phyloP scores from a whole-genome alignment of 352 stramenopile genomes.

The Pythium chondricola region DNA sequence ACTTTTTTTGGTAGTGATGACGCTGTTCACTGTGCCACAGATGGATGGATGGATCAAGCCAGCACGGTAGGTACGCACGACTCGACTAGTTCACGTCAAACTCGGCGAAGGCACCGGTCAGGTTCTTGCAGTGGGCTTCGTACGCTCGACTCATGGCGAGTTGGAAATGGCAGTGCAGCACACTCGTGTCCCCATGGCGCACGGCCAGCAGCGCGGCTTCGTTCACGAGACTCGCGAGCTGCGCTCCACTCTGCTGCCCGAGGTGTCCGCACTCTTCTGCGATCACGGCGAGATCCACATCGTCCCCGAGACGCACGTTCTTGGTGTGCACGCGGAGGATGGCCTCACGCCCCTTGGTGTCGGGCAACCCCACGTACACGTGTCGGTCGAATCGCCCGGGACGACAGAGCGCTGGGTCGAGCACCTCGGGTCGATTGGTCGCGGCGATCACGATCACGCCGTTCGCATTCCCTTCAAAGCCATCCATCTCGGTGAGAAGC shows the following conservation, averaged over 20 bases:
- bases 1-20: too few species aligned
- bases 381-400: conserved; percentile 96
- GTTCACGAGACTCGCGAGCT: conserved; percentile 79
- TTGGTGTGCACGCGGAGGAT: conserved; percentile 70
- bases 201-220: conserved; percentile 77
- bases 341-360: conserved; percentile 85
- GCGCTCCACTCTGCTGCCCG: conserved; percentile 60
- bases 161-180: conserved; percentile 67
- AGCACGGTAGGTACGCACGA: too few species aligned
- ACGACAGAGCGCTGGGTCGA: conserved; percentile 94
- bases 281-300: conserved; percentile 46
- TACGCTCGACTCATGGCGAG: conserved; percentile 68
- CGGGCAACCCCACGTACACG: conserved; percentile 93
- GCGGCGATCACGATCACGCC: conserved; percentile 95
- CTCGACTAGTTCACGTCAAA: conserved; percentile 42
- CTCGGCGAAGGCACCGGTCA: conserved; percentile 43
- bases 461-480: conserved; percentile 87
- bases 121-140: conserved; percentile 47
- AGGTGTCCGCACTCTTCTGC: conserved; percentile 50
- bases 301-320: conserved; percentile 42
- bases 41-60: too few species aligned
- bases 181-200: conserved; percentile 49
- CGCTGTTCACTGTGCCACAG: too few species aligned
- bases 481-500: conserved; percentile 86
- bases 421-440: conserved; percentile 94